These are phyloP conservation scores for Phytophthora citricola DNA, from an alignment of 352 stramenopile species.

Conservation along the genomic window DNA sequence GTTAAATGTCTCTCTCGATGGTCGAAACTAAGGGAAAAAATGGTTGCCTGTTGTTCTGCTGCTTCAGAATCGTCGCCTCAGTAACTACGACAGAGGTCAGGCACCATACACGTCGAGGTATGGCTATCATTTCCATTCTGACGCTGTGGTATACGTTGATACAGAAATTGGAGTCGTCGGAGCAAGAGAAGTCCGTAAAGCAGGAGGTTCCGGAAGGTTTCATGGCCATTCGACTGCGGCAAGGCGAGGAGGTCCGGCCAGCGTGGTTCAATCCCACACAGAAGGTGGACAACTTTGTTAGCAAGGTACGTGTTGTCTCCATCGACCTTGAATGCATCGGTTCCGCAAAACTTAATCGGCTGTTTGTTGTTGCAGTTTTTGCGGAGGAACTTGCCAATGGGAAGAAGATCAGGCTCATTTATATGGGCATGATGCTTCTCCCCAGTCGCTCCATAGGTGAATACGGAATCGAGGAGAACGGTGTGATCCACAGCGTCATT, in stretches of 20 bases:
- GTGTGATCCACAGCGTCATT: slow-evolving; percentile 81
- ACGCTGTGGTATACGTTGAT: slow-evolving; percentile 10
- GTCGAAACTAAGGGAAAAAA: slow-evolving; percentile 14
- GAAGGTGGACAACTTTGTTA: slow-evolving; percentile 67
- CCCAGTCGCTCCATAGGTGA: slow-evolving; percentile 71
- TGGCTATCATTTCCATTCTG: not conserved
- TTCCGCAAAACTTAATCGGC: not conserved
- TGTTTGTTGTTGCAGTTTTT: slow-evolving; percentile 61
- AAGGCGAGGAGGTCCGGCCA: slow-evolving; percentile 55
- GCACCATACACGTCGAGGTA: not conserved
- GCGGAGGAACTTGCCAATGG: slow-evolving; percentile 50
- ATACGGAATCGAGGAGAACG: slow-evolving; percentile 78
- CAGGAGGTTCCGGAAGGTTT: slow-evolving; percentile 52
- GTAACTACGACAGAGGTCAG: slow-evolving; percentile 33
- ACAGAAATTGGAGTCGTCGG: slow-evolving; percentile 22
- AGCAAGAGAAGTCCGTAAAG: slow-evolving; percentile 13
- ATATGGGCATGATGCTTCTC: slow-evolving; percentile 84
- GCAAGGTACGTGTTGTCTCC: slow-evolving; percentile 23
- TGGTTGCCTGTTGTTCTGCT: slow-evolving; percentile 15
- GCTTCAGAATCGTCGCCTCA: slow-evolving; percentile 52
- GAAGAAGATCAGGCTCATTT: slow-evolving; percentile 80
- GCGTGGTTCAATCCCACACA: slow-evolving; percentile 77
- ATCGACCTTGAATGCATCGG: not conserved
- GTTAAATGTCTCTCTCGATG: slow-evolving; percentile 15
- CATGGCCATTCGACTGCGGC: slow-evolving; percentile 63